Conservation (phyloP, 1,284 basidiomycete species). For the Microbotryum violaceum region DNA sequence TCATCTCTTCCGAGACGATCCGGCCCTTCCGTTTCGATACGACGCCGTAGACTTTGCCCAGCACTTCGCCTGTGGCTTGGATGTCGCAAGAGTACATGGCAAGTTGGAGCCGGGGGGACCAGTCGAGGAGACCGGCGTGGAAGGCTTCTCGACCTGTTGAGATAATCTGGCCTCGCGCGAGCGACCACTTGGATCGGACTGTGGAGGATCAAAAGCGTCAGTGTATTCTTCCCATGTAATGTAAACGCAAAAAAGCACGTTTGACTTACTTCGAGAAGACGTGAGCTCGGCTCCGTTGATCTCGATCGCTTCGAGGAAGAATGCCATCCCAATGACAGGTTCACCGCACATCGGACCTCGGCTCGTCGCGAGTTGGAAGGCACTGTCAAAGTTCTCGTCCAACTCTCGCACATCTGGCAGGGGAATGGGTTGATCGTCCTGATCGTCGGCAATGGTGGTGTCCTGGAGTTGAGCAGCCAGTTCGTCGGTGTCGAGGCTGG, state of each 20-base stretch:
- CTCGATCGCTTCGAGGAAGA: slow-evolving; percentile 70
- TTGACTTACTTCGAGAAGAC: slow-evolving; percentile 4
- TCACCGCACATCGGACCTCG: slow-evolving; percentile 93
- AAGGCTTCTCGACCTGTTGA: slow-evolving; percentile 84
- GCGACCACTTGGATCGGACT: slow-evolving; percentile 44
- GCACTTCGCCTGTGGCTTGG: slow-evolving; percentile 95
- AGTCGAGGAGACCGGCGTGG: slow-evolving; percentile 80
- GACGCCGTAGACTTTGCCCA: slow-evolving; percentile 96
- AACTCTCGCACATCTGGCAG: slow-evolving; percentile 52
- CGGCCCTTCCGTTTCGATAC: slow-evolving; percentile 81
- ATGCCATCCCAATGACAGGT: slow-evolving; percentile 87
- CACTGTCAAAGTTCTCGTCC: slow-evolving; percentile 76
- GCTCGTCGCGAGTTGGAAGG: slow-evolving; percentile 89
- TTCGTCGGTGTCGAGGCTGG: slow-evolving; percentile 10
- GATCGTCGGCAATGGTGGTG: slow-evolving; percentile 11
- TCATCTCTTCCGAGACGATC: slow-evolving; percentile 96
- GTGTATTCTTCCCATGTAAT: neutral
- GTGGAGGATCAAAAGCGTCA: neutral
- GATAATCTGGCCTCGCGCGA: slow-evolving; percentile 84
- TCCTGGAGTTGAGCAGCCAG: slow-evolving; percentile 16
- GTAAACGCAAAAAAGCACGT: neutral
- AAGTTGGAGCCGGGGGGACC: slow-evolving; percentile 93
- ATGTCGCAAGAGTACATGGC: slow-evolving; percentile 99
- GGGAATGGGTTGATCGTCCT: slow-evolving; percentile 3
- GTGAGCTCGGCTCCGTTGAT: slow-evolving; percentile 47